Conservation (phyloP, 2,329 filamentous ascomycete species). For the Epichloe sp. region DNA sequence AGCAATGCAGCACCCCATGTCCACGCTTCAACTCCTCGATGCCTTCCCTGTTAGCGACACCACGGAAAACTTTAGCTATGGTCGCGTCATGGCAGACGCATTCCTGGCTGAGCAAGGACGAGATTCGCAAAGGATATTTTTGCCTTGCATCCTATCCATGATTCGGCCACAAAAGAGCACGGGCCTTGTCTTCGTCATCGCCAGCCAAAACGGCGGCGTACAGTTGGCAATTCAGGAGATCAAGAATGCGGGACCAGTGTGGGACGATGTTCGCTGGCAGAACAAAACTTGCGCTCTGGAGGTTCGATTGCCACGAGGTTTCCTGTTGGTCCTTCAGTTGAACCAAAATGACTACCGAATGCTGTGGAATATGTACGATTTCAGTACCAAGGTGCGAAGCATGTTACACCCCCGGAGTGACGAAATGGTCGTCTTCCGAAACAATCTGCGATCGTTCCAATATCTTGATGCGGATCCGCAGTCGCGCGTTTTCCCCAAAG, state of each 20-base stretch:
- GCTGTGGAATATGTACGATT: conserved; percentile 75
- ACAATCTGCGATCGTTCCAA: conserved; percentile 60
- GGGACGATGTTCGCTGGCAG: conserved; percentile 75
- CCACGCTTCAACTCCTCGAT: conserved; percentile 44
- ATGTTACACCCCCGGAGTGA: conserved; percentile 56
- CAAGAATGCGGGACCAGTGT: conserved; percentile 55
- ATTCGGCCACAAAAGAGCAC: conserved; percentile 55
- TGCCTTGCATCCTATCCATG: conserved; percentile 66
- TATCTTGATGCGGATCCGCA: conserved; percentile 66
- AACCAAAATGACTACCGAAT: conserved; percentile 65
- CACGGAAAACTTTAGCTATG: conserved; percentile 61
- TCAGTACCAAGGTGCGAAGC: conserved; percentile 62
- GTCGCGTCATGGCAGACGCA: conserved; percentile 60
- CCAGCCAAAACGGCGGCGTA: conserved; percentile 67
- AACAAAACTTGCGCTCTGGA: conserved; percentile 52
- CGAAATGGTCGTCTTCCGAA: conserved; percentile 57
- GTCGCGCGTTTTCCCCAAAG: conserved; percentile 60
- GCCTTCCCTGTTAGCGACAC: conserved; percentile 69
- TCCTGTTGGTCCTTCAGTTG: conserved; percentile 58
- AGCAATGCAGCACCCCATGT: conserved; percentile 32
- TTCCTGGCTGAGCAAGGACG: conserved; percentile 62
- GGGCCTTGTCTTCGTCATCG: conserved; percentile 57
- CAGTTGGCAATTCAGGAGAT: conserved; percentile 61
- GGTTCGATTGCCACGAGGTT: conserved; percentile 61
- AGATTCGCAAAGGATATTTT: conserved; percentile 52